Evolutionary conservation across 1,139 yeast species (phyloP).

Genomic region (Zygotorulaspora mrakii): DNA sequence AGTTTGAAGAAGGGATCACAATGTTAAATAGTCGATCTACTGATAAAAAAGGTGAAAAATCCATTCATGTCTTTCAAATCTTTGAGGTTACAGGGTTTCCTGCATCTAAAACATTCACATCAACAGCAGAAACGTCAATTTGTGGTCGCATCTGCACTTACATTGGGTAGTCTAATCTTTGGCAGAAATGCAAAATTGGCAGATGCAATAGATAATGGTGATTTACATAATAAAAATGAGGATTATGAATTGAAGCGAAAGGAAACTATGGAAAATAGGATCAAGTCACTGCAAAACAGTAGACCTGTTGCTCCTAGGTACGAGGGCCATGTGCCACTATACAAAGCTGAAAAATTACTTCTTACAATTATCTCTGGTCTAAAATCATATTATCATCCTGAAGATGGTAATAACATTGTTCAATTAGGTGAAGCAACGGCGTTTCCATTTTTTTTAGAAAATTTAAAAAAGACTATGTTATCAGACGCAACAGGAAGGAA

Average conservation of each 20-base stretch:
- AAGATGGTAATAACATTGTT: conserved; percentile 58
- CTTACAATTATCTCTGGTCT: conserved; percentile 72
- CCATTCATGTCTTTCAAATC: neutral
- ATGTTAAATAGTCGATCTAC: too few species aligned
- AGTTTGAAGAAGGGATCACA: neutral
- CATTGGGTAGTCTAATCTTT: conserved; percentile 38
- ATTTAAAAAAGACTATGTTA: conserved; percentile 70
- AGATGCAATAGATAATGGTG: conserved; percentile 54
- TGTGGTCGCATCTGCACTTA: conserved; percentile 31
- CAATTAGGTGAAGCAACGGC: conserved; percentile 94
- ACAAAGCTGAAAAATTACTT: conserved; percentile 55
- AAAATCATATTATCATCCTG: conserved; percentile 84
- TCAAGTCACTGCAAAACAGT: conserved; percentile 22
- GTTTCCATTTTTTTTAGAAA: conserved; percentile 57
- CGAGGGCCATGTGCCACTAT: conserved; percentile 79
- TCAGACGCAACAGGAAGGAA: conserved; percentile 70
- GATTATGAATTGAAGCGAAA: conserved; percentile 23
- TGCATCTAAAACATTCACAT: neutral
- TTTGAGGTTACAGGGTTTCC: neutral
- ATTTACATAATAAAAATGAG: conserved; percentile 37
- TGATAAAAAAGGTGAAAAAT: neutral
- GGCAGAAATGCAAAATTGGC: conserved; percentile 53
- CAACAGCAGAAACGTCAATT: conserved; percentile 22
- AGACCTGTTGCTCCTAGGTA: conserved; percentile 48
- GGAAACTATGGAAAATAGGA: conserved; percentile 34